These are phyloP conservation scores for Ocimum tenuiflorum DNA, from an alignment of 257 asterid species.

Conservation along the genomic window DNA sequence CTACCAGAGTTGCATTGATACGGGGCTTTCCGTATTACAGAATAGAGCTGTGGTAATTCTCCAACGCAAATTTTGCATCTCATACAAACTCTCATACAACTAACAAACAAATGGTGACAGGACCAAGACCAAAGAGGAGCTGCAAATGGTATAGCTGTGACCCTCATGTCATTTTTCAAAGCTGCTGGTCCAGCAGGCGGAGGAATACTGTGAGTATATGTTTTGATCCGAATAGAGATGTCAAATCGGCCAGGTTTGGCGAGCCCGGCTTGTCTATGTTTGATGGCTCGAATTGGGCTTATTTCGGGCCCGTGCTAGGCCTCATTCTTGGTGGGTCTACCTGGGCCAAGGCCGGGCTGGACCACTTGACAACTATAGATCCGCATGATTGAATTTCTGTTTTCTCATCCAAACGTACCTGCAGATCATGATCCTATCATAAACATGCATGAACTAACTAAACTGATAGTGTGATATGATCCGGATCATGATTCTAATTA, in stretches of 20 bases:
- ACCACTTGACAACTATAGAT: too few species aligned
- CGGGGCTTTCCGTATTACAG: slow-evolving; percentile 70
- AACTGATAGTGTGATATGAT: neutral
- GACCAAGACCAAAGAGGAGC: slow-evolving; percentile 84
- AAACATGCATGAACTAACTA: too few species aligned
- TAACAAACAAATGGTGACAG: slow-evolving; percentile 24
- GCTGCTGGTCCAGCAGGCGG: slow-evolving; percentile 77
- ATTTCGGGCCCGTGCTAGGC: too few species aligned
- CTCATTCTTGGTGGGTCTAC: too few species aligned
- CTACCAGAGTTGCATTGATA: slow-evolving; percentile 56
- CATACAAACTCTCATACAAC: neutral
- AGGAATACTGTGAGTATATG: slow-evolving; percentile 51
- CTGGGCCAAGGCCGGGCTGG: too few species aligned
- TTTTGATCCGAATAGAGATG: too few species aligned
- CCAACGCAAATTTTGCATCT: neutral
- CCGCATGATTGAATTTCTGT: too few species aligned
- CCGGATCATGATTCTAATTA: slow-evolving; percentile 16
- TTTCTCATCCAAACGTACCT: too few species aligned
- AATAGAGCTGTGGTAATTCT: slow-evolving; percentile 38
- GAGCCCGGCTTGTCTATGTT: too few species aligned
- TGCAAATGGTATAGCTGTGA: slow-evolving; percentile 78
- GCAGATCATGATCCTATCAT: too few species aligned
- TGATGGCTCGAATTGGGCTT: too few species aligned
- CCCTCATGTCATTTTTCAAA: slow-evolving; percentile 62
- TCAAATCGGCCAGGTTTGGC: too few species aligned